These are phyloP conservation scores for Posidonia australis DNA, from an alignment of 106 monocot species.

Conservation along the genomic window DNA sequence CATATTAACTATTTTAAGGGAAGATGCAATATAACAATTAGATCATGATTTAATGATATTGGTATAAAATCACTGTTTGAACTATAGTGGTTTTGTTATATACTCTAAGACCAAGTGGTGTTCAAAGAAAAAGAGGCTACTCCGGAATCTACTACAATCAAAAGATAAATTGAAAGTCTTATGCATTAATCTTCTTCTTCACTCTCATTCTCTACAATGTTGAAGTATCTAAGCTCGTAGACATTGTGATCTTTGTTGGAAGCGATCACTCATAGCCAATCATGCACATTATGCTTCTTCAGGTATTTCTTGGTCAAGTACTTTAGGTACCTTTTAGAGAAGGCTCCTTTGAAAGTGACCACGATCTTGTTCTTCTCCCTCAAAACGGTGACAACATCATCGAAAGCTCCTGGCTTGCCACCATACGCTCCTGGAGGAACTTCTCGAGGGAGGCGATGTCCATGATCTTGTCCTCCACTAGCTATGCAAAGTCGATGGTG, in stretches of 20 bases:
- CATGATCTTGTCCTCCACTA: too few relatives aligned
- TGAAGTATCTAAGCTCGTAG: constrained; percentile 27
- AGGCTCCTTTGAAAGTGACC: constrained; percentile 55
- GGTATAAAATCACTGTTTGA: too few relatives aligned
- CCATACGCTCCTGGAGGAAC: constrained; percentile 87
- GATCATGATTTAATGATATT: too few relatives aligned
- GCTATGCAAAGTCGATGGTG: too few relatives aligned
- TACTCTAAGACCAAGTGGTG: too few relatives aligned
- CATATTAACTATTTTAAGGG: too few relatives aligned
- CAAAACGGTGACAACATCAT: constrained; percentile 44
- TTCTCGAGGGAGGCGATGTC: constrained; percentile 89
- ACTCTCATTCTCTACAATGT: constrained; percentile 23
- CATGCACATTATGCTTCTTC: constrained; percentile 25
- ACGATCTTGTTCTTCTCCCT: constrained; percentile 62
- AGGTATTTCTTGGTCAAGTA: constrained; percentile 26
- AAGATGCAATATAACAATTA: too few relatives aligned
- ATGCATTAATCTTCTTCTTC: too few relatives aligned
- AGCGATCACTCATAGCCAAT: constrained; percentile 24
- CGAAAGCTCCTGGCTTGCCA: constrained; percentile 68
- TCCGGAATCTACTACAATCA: too few relatives aligned
- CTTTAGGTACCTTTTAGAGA: constrained; percentile 52
- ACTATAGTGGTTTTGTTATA: too few relatives aligned
- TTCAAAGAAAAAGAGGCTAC: too few relatives aligned
- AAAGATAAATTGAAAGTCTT: too few relatives aligned
- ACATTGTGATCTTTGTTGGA: constrained; percentile 22